Conservation (phyloP, 1,284 basidiomycete species). For the Cryptococcus deneoformans region DNA sequence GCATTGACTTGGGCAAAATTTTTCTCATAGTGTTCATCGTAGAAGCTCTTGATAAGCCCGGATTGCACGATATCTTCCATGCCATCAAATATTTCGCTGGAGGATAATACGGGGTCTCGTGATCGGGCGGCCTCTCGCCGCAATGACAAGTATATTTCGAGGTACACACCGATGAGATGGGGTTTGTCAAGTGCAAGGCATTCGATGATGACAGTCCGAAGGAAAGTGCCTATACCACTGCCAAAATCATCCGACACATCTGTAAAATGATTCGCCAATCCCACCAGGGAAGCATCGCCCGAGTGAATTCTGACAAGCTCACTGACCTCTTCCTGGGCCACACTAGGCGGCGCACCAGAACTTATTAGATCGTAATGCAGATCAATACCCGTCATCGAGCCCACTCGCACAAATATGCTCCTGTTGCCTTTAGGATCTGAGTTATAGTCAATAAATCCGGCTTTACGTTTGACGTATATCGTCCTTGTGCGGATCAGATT, state of each 20-base stretch:
- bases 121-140: not conserved
- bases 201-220: constrained; percentile 62
- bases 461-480: constrained; percentile 85
- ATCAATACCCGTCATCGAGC: constrained; percentile 67
- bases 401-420: constrained; percentile 76
- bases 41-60: constrained; percentile 27
- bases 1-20: not conserved
- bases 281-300: constrained; percentile 68
- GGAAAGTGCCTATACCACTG: constrained; percentile 20
- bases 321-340: constrained; percentile 57
- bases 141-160: constrained; percentile 54
- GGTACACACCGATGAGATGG: constrained; percentile 67
- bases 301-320: constrained; percentile 83
- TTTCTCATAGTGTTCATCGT: constrained; percentile 25
- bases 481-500: constrained; percentile 72
- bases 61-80: constrained; percentile 26
- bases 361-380: constrained; percentile 74
- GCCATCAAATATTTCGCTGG: not conserved
- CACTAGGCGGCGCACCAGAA: constrained; percentile 60
- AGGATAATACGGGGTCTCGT: not conserved
- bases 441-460: constrained; percentile 87
- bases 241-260: constrained; percentile 24
- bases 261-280: constrained; percentile 67
- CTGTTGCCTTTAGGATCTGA: constrained; percentile 90
- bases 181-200: constrained; percentile 86